Evolutionary conservation across 1,139 yeast genomes (phyloP).

Genomic region (Geotrichum candidum): DNA sequence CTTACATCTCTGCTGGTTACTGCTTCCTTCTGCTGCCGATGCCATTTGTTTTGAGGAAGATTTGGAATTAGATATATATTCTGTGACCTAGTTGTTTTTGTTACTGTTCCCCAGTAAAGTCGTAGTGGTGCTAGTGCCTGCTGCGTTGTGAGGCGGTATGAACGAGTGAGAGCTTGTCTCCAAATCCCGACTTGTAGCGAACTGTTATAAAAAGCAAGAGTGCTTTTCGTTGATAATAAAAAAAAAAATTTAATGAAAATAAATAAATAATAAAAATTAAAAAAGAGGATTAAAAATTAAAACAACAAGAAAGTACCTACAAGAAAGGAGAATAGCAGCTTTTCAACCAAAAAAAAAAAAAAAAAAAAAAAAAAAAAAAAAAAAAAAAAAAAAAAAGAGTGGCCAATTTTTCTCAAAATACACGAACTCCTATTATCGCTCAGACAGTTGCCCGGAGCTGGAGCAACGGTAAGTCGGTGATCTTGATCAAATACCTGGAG

Average conservation of each 20-base stretch:
- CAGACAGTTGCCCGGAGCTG: background rate
- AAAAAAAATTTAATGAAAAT: background rate
- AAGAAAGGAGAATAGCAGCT: background rate
- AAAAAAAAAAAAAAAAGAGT: background rate
- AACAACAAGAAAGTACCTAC: background rate
- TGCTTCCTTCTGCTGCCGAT: background rate
- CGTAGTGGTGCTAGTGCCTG: background rate
- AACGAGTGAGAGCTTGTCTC: background rate
- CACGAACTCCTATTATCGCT: background rate
- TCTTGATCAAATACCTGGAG: background rate
- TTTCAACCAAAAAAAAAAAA: background rate
- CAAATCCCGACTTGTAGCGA: background rate
- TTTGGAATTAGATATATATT: background rate
- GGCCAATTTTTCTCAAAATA: background rate
- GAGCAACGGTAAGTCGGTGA: background rate
- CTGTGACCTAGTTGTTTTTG: background rate
- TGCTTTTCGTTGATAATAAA: background rate
- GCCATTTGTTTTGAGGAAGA: background rate
- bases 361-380: background rate
- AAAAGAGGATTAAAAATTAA: background rate
- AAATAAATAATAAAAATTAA: background rate
- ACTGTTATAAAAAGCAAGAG: background rate
- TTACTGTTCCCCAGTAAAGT: background rate
- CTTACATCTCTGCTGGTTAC: background rate
- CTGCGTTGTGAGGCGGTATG: background rate